phyloP scores from a whole-genome alignment of 768 basidiomycete genomes.

The Russula lepida region DNA sequence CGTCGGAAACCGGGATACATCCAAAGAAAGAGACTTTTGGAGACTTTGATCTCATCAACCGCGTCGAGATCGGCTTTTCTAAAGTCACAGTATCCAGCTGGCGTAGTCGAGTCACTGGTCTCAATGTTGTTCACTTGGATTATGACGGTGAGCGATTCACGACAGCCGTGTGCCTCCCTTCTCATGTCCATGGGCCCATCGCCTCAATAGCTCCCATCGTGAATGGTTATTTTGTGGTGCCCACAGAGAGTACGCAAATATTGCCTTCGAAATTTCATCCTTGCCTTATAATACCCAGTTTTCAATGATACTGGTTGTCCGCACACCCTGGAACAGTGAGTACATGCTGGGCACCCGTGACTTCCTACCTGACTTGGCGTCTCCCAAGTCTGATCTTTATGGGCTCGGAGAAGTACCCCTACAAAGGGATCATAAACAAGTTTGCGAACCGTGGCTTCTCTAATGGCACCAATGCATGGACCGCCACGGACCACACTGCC shows the following conservation, averaged over 20 bases:
- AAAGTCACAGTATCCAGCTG: conserved; percentile 83
- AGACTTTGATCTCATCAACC: conserved; percentile 78
- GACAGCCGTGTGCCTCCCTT: background rate
- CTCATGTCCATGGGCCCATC: conserved; percentile 3
- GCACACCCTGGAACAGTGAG: conserved; percentile 92
- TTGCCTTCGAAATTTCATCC: background rate
- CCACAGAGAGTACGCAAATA: conserved; percentile 69
- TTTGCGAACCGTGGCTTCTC: conserved; percentile 95
- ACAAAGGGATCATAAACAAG: conserved; percentile 92
- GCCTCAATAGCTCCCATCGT: conserved; percentile 63
- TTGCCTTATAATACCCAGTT: conserved; percentile 38
- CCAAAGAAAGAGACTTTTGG: conserved; percentile 53
- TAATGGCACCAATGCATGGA: conserved; percentile 94
- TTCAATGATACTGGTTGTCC: conserved; percentile 94
- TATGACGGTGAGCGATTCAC: conserved; percentile 57
- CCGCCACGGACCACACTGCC: conserved; percentile 88
- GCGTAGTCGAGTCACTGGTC: conserved; percentile 79
- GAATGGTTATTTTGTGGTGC: conserved; percentile 84
- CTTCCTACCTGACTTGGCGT: background rate
- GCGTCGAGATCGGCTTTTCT: conserved; percentile 67
- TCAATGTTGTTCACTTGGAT: conserved; percentile 84
- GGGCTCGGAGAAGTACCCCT: conserved; percentile 92
- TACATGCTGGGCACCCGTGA: conserved; percentile 7
- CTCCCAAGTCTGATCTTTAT: conserved; percentile 73
- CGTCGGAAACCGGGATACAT: too few relatives aligned